Conservation (phyloP, 352 stramenopile species). For the Globisporangium abappressorium region DNA sequence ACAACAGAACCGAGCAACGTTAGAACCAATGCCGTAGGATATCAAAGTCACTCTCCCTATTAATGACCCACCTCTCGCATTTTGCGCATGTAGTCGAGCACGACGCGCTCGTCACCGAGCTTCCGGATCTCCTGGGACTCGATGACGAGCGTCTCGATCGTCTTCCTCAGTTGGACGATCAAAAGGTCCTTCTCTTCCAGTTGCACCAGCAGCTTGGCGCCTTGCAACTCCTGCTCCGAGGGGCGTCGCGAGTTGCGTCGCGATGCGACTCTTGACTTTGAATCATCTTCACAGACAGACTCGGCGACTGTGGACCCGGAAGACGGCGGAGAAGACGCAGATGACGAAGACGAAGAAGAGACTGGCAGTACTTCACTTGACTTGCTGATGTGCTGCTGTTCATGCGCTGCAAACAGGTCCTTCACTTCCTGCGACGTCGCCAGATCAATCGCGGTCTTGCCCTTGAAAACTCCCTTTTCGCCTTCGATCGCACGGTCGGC, state of each 20-base stretch:
- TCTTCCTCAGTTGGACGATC: slow-evolving; percentile 74
- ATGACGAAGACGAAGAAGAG: not conserved
- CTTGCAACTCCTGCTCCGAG: slow-evolving; percentile 20
- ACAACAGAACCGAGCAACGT: not conserved
- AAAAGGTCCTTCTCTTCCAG: slow-evolving; percentile 85
- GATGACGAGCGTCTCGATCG: slow-evolving; percentile 72
- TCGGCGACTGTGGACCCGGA: not conserved
- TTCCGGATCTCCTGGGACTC: slow-evolving; percentile 76
- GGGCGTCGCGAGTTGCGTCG: slow-evolving; percentile 5
- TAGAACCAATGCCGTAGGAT: not conserved
- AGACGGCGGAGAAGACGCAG: slow-evolving; percentile 3
- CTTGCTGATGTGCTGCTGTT: not conserved
- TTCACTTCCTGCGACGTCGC: slow-evolving; percentile 44
- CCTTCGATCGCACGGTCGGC: slow-evolving; percentile 45
- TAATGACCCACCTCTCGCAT: slow-evolving; percentile 49
- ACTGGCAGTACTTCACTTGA: not conserved
- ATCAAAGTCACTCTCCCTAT: not conserved
- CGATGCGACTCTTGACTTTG: not conserved
- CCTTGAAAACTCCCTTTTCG: slow-evolving; percentile 41
- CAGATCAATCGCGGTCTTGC: slow-evolving; percentile 57
- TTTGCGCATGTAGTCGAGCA: slow-evolving; percentile 85
- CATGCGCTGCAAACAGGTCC: slow-evolving; percentile 27
- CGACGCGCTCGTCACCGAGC: slow-evolving; percentile 72
- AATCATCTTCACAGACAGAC: slow-evolving; percentile 20
- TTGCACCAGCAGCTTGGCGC: slow-evolving; percentile 43